phyloP scores from a whole-genome alignment of 2,329 filamentous ascomycete species.

The Verticillium klebahnii region DNA sequence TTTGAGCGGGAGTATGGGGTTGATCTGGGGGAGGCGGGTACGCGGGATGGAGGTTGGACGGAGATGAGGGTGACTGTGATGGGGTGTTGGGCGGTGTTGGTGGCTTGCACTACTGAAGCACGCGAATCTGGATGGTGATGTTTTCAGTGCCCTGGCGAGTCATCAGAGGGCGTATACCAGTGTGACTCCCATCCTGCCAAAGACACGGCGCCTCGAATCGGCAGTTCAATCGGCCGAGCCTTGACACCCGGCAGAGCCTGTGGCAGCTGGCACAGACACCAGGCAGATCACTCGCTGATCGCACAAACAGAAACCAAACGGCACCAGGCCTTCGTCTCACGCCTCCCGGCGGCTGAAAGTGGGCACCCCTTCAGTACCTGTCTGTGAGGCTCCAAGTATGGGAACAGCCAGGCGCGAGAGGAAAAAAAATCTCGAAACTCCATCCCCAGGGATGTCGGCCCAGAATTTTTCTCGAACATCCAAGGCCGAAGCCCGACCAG shows the following conservation, averaged over 20 bases:
- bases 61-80: not conserved
- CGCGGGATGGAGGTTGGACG: not conserved
- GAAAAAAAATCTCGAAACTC: not conserved
- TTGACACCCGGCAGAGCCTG: too few species aligned
- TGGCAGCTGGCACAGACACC: not conserved
- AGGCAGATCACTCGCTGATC: not conserved
- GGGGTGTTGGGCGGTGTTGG: not conserved
- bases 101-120: not conserved
- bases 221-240: too few species aligned
- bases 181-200: not conserved
- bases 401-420: not conserved
- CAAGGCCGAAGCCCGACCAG: not conserved
- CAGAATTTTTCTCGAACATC: not conserved
- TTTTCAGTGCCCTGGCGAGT: not conserved
- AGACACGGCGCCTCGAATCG: too few species aligned
- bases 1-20: not conserved
- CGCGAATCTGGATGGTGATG: not conserved
- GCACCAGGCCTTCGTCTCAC: slow-evolving; percentile 7
- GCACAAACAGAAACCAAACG: not conserved
- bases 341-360: slow-evolving; percentile 13
- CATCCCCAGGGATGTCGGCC: not conserved
- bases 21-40: not conserved
- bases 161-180: not conserved
- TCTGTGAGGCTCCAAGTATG: not conserved
- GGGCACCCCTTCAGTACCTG: not conserved